phyloP scores from a whole-genome alignment of 2,329 filamentous ascomycete species.

The Emmonsiellopsis sp. region DNA sequence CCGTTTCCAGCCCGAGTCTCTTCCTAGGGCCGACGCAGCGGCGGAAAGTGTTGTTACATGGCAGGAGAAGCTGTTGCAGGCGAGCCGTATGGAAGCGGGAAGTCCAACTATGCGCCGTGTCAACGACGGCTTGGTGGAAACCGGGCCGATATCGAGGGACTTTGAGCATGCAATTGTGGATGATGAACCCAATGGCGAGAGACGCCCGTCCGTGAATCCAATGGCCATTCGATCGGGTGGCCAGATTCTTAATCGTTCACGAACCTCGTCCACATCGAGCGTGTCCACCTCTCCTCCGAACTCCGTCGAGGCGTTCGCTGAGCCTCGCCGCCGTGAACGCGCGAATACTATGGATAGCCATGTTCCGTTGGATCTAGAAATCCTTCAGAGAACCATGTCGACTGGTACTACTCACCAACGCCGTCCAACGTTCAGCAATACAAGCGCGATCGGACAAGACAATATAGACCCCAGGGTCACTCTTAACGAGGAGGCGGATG shows the following conservation, averaged over 20 bases:
- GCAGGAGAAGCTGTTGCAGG: neutral
- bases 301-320: slow-evolving; percentile 94
- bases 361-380: slow-evolving; percentile 44
- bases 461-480: slow-evolving; percentile 26
- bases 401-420: slow-evolving; percentile 51
- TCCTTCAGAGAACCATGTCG: slow-evolving; percentile 63
- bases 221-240: slow-evolving; percentile 24
- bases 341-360: slow-evolving; percentile 56
- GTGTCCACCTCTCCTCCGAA: slow-evolving; percentile 82
- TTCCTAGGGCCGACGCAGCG: slow-evolving; percentile 23
- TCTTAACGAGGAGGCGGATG: slow-evolving; percentile 59
- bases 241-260: slow-evolving; percentile 31
- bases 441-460: slow-evolving; percentile 45
- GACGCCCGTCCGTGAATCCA: slow-evolving; percentile 34
- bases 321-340: slow-evolving; percentile 75
- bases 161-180: slow-evolving; percentile 81
- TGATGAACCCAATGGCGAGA: slow-evolving; percentile 41
- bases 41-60: slow-evolving; percentile 36
- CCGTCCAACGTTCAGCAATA: slow-evolving; percentile 50
- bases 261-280: slow-evolving; percentile 43
- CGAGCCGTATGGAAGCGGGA: neutral
- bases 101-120: slow-evolving; percentile 38
- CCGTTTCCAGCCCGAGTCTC: slow-evolving; percentile 43
- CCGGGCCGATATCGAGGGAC: slow-evolving; percentile 55
- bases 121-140: slow-evolving; percentile 35